Evolutionary conservation across 148 eudicot genomes (phyloP).

Genomic region (Cornus kousa): DNA sequence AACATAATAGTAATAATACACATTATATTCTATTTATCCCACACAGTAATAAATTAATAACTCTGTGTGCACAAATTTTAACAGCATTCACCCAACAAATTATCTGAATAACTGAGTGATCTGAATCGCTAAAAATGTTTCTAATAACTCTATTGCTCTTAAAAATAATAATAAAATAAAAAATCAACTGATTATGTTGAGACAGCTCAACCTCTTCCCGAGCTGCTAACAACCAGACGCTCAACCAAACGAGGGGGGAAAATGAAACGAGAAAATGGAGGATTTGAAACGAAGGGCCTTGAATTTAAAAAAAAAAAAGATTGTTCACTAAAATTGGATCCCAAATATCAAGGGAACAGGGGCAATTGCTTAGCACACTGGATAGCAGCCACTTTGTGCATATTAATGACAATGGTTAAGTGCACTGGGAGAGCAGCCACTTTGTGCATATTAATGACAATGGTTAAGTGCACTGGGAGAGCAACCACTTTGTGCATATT

Average conservation of each 20-base stretch:
- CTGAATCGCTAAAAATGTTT: not conserved
- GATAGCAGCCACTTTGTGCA: no score
- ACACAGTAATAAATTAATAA: not conserved
- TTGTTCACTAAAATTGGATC: not conserved
- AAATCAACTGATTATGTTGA: not conserved
- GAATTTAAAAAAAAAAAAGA: no score
- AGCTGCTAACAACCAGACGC: not conserved
- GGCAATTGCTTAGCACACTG: no score
- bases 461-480: no score
- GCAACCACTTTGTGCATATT: no score
- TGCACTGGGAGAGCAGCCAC: no score
- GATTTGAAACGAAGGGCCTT: no score
- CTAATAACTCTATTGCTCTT: not conserved
- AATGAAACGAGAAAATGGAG: not conserved
- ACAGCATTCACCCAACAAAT: not conserved
- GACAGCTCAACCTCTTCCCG: not conserved
- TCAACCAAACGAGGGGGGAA: not conserved
- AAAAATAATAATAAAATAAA: not conserved
- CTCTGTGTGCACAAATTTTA: not conserved
- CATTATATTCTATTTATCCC: slow-evolving; percentile 2
- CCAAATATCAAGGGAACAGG: not conserved
- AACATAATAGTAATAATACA: not conserved
- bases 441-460: no score
- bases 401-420: no score
- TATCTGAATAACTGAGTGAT: not conserved